Conservation (phyloP, 257 asterid species). For the Ballota nigra region DNA sequence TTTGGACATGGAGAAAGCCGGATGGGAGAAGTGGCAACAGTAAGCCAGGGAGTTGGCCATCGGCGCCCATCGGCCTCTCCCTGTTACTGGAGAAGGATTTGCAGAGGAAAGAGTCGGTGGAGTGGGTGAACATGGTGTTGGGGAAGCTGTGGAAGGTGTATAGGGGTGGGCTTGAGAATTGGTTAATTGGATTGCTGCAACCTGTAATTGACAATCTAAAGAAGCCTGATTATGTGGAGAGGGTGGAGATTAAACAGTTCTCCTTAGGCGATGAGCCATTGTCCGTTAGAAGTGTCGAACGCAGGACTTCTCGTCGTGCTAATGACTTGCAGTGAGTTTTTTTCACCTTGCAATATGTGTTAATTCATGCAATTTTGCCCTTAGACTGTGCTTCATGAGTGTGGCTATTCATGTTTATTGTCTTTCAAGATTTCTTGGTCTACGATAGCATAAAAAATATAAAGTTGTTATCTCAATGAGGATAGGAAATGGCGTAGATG, state of each 20-base stretch:
- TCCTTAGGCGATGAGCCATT: slow-evolving; percentile 82
- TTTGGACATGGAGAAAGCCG: slow-evolving; percentile 73
- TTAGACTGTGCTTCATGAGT: background rate
- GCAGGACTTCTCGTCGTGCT: slow-evolving; percentile 75
- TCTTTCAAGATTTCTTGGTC: background rate
- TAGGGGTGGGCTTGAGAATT: slow-evolving; percentile 67
- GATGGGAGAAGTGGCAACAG: slow-evolving; percentile 21
- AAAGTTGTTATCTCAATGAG: background rate
- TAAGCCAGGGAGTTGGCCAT: slow-evolving; percentile 49
- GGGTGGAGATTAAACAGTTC: slow-evolving; percentile 84
- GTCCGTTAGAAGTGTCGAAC: slow-evolving; percentile 81
- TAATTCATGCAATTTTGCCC: background rate
- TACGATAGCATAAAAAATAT: background rate
- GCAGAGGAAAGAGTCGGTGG: slow-evolving; percentile 86
- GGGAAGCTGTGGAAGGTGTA: slow-evolving; percentile 90
- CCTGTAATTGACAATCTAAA: slow-evolving; percentile 81
- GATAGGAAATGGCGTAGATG: slow-evolving; percentile 5
- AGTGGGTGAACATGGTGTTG: slow-evolving; percentile 93
- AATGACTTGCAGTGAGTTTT: slow-evolving; percentile 88
- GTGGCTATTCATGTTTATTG: background rate
- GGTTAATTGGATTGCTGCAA: slow-evolving; percentile 81
- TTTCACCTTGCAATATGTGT: slow-evolving; percentile 5
- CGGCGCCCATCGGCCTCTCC: slow-evolving; percentile 55
- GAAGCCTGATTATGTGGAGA: slow-evolving; percentile 82
- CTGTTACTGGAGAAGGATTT: slow-evolving; percentile 74